Evolutionary conservation across 345 rosid genomes (phyloP).

Genomic region (Mangifera indica): DNA sequence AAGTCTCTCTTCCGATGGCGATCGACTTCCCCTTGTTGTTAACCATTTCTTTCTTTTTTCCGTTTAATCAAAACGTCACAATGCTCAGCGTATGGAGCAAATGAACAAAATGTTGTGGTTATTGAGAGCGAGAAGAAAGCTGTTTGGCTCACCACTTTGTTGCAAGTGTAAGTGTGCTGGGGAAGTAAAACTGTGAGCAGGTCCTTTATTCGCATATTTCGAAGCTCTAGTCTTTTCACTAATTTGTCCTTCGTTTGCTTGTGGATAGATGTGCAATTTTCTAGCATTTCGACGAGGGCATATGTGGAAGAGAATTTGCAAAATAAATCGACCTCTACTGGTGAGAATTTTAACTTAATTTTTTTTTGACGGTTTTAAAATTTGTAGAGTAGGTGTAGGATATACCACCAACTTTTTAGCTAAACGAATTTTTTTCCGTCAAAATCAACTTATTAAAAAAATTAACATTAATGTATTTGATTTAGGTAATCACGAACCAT

Average conservation of each 20-base stretch:
- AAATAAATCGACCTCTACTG: background rate
- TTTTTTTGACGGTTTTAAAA: too few species aligned
- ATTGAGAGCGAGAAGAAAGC: background rate
- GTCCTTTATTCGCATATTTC: background rate
- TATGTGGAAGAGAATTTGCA: background rate
- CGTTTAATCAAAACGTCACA: background rate
- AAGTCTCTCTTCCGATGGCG: slow-evolving; percentile 1
- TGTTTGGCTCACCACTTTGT: background rate
- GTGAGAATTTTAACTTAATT: too few species aligned
- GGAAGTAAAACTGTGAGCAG: background rate
- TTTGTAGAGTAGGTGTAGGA: too few species aligned
- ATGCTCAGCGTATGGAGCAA: background rate
- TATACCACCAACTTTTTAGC: too few species aligned
- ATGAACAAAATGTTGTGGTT: background rate
- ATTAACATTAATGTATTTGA: too few species aligned
- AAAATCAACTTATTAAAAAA: too few species aligned
- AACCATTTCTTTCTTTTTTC: slow-evolving; percentile 2
- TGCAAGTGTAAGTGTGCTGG: background rate
- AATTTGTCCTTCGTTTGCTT: background rate
- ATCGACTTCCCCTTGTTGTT: slow-evolving; percentile 17
- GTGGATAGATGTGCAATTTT: too few species aligned
- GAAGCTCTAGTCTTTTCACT: background rate
- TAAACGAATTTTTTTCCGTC: too few species aligned
- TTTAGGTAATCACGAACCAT: too few species aligned
- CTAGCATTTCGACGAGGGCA: background rate